Conservation (phyloP, 2,329 filamentous ascomycete genomes). For the Nemania serpens region DNA sequence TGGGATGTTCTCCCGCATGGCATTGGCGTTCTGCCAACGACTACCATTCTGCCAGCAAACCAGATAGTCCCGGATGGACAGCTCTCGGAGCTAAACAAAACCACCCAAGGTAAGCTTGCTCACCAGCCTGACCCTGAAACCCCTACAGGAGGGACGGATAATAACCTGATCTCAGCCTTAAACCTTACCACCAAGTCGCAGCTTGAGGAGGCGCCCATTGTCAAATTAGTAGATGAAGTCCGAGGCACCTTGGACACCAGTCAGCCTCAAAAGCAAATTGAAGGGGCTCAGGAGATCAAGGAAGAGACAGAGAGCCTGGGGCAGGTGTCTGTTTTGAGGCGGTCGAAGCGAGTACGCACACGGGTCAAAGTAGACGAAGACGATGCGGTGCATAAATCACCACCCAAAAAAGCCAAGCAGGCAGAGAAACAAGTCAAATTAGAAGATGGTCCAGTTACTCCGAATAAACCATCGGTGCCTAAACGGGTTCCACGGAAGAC, state of each 20-base stretch:
- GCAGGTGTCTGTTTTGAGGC: constrained; percentile 7
- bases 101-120: neutral
- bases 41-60: neutral
- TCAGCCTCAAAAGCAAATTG: neutral
- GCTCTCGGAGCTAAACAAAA: neutral
- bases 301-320: neutral
- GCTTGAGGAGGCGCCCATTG: neutral
- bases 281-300: neutral
- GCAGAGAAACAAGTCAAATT: constrained; percentile 9
- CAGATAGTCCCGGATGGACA: neutral
- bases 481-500: constrained; percentile 37
- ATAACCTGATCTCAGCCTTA: neutral
- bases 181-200: neutral
- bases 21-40: constrained; percentile 29
- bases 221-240: neutral
- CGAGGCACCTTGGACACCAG: neutral
- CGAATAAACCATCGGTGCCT: constrained; percentile 11
- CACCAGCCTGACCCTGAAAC: neutral
- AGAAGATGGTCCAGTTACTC: neutral
- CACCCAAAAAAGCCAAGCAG: constrained; percentile 20
- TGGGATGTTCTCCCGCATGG: constrained; percentile 36
- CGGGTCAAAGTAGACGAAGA: constrained; percentile 4
- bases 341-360: constrained; percentile 19
- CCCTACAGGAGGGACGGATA: neutral
- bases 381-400: neutral